A percentile compares a stretch with the other conserved stretches of the same genome.
These are phyloP conservation scores for Cytospora piceae DNA, from an alignment of 2,329 filamentous ascomycete species.

Conservation along the genomic window DNA sequence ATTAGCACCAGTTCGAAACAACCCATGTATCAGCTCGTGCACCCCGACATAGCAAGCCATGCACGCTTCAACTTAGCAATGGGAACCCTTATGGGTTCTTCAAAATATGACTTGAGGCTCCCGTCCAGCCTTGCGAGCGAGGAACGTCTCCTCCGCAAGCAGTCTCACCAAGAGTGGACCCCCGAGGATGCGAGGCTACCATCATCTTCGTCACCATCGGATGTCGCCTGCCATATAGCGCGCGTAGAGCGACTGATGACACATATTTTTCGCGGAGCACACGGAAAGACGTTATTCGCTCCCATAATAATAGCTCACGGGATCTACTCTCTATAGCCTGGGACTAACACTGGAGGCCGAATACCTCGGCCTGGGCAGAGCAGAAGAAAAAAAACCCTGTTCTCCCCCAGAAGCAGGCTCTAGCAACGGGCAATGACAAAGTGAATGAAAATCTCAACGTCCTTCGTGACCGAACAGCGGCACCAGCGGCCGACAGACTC, in stretches of 20 bases:
- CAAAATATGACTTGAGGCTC: background rate
- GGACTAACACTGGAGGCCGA: slow-evolving; percentile 1
- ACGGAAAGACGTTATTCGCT: background rate
- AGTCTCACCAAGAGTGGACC: background rate
- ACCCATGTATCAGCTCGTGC: background rate
- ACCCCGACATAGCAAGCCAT: background rate
- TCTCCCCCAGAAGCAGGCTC: background rate
- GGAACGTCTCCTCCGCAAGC: background rate
- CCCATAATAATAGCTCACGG: background rate
- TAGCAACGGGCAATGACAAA: background rate
- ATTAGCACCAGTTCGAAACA: slow-evolving; percentile 12
- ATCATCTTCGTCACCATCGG: background rate
- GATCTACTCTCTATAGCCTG: slow-evolving; percentile 8
- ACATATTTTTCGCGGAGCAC: background rate
- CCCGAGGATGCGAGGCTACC: background rate
- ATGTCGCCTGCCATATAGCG: background rate
- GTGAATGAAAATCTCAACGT: slow-evolving; percentile 9
- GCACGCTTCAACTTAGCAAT: background rate
- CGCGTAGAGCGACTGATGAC: background rate
- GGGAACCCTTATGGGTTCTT: background rate
- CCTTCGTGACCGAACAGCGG: slow-evolving; percentile 17
- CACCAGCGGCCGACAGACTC: slow-evolving; percentile 1
- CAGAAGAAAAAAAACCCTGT: background rate
- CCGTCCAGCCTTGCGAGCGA: background rate
- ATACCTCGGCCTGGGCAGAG: background rate